Conservation (phyloP, 2,329 filamentous ascomycete genomes). For the Dactylellina parvicollis region DNA sequence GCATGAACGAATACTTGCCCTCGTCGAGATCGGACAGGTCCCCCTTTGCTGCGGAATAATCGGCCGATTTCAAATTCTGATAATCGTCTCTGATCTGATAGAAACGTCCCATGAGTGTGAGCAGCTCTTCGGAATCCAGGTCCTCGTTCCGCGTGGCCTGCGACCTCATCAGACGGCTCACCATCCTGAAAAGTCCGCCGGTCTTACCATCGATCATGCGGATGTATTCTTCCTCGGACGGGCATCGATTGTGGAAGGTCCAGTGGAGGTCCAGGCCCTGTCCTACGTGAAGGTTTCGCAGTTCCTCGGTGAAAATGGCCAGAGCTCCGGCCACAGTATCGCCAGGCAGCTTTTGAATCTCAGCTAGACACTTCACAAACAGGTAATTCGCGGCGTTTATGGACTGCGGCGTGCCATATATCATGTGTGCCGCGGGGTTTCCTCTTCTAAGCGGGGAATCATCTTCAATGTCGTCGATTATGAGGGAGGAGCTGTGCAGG, state of each 20-base stretch:
- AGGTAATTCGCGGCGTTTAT: slow-evolving; percentile 20
- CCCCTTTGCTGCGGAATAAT: slow-evolving; percentile 14
- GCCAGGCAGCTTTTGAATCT: not conserved
- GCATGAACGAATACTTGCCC: slow-evolving; percentile 36
- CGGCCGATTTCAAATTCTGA: not conserved
- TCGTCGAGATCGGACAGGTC: slow-evolving; percentile 29
- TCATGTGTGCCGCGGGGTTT: slow-evolving; percentile 9
- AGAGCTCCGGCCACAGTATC: not conserved
- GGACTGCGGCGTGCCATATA: slow-evolving; percentile 9
- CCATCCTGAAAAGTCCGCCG: slow-evolving; percentile 11
- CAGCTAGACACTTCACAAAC: slow-evolving; percentile 1
- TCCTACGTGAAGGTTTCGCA: slow-evolving; percentile 10
- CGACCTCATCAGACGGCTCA: not conserved
- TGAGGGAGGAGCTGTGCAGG: slow-evolving; percentile 9
- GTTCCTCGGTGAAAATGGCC: slow-evolving; percentile 2
- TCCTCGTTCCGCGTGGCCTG: slow-evolving; percentile 1
- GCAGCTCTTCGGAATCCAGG: not conserved
- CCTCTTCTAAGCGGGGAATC: slow-evolving; percentile 7
- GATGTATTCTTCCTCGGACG: slow-evolving; percentile 22
- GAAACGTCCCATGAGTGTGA: slow-evolving; percentile 15
- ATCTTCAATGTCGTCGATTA: slow-evolving; percentile 41
- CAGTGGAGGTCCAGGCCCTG: slow-evolving; percentile 24
- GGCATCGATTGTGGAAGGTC: slow-evolving; percentile 26
- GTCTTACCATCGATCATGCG: slow-evolving; percentile 26
- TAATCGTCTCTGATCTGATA: slow-evolving; percentile 22